phyloP scores from a whole-genome alignment of 192 early-diverging fungal species.

The Umbelopsis vinacea region DNA sequence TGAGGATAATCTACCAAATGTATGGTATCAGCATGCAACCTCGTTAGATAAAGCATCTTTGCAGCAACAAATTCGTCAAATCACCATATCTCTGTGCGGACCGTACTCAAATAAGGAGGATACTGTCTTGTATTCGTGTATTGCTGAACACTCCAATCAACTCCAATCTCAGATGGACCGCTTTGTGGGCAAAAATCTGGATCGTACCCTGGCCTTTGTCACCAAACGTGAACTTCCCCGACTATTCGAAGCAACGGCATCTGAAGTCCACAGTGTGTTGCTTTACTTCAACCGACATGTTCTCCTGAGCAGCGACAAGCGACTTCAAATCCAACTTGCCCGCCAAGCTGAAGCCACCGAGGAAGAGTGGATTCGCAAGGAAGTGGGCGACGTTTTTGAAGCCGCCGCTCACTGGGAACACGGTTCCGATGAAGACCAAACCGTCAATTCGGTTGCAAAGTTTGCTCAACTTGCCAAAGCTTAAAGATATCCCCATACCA shows the following conservation, averaged over 20 bases:
- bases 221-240: conserved; percentile 12
- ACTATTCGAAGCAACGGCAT: conserved; percentile 8
- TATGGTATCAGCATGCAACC: conserved; percentile 18
- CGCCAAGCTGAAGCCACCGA: conserved; percentile 7
- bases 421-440: conserved; percentile 1
- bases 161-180: conserved; percentile 14
- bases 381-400: conserved; percentile 12
- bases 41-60: conserved; percentile 17
- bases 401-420: conserved; percentile 17
- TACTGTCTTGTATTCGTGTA: conserved; percentile 3
- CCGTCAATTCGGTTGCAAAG: conserved; percentile 4
- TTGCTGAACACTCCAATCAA: conserved; percentile 8
- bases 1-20: conserved; percentile 16
- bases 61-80: conserved; percentile 12
- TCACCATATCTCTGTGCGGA: conserved; percentile 5
- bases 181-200: conserved; percentile 18
- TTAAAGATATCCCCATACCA: neutral
- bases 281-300: conserved; percentile 15
- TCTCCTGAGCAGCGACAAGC: conserved; percentile 6
- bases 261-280: conserved; percentile 12
- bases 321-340: conserved; percentile 13
- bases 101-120: neutral
- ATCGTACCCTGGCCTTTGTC: conserved; percentile 7
- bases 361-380: conserved; percentile 19
- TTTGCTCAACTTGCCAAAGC: conserved; percentile 19